Base-by-base conservation (phyloP, 2,329 filamentous ascomycete species). In the Diaporthe vexans region DNA sequence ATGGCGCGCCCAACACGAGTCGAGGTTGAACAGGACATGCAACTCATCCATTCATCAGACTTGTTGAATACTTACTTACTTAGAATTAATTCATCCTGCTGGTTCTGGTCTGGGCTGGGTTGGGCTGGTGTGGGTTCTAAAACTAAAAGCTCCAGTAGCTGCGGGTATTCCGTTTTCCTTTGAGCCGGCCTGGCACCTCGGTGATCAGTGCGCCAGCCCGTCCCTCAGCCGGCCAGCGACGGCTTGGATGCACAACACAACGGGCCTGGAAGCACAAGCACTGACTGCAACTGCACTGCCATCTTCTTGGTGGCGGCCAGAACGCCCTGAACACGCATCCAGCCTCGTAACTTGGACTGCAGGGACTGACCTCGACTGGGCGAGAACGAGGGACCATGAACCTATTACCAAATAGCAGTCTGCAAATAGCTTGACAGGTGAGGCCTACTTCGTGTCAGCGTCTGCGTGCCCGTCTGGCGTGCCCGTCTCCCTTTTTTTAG, bases 171-270 rank as follows among this genome's bases (percentile, higher is more conserved):
- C 46, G 63, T 24, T 67, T 67, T 67, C 63, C 63, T 67, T 67
- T 67, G 46, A 67, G 63, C 63, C 63, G 63, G 61, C 29, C 61
- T 67, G 61, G 61, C 43, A 52, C 26, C 11, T 24, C 5, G 61
- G 61, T 40, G 46, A 67, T 67, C 63, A 67, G 63, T 67, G 63
- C 63, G 63, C 46, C 63, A 52, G 63, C 24, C 63, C 63, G 63
- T 48, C 35, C 58, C 21, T 24, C 21, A 19, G 46, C 43, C 46
- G 15, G 63, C 46, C 46, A 52, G 43, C 7, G 63, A 67, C 63
- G 63, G 63, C 63, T 40, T 67, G 37, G 37, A 19, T 19, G 17
- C 46, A 48, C 35, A 63, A 63, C 46, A 48, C 35, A 63, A 63
- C 59, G 40, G 40, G n/a, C 40, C 29, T 24, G 58, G 35, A 8